Conservation (phyloP, 2,329 filamentous ascomycete genomes). For the Sporothrix inflata region DNA sequence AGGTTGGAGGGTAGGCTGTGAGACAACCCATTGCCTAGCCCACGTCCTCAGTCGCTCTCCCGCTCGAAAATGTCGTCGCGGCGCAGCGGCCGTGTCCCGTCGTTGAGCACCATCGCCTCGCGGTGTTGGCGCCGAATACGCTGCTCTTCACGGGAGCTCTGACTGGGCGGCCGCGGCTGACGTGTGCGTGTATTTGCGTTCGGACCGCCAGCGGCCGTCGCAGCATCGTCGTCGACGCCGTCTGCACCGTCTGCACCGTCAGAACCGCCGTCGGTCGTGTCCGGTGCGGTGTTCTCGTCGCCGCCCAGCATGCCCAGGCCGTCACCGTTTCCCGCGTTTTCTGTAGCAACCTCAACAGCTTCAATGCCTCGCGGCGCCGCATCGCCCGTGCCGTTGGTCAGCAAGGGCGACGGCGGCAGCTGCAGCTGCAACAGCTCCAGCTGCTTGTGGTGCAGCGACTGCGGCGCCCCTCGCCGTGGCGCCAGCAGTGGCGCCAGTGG, state of each 20-base stretch:
- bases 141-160: constrained; percentile 65
- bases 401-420: constrained; percentile 12
- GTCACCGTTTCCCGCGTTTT: not conserved
- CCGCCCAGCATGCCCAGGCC: not conserved
- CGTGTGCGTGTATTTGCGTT: not conserved
- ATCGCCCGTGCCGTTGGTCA: not conserved
- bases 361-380: not conserved
- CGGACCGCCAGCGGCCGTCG: not conserved
- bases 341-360: not conserved
- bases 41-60: constrained; percentile 50
- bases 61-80: constrained; percentile 79
- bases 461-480: not conserved
- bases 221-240: not conserved
- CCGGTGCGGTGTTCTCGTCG: not conserved
- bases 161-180: constrained; percentile 50
- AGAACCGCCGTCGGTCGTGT: not conserved
- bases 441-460: not conserved
- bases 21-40: too few relatives aligned
- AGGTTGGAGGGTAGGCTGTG: too few relatives aligned
- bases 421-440: constrained; percentile 45
- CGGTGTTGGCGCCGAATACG: constrained; percentile 74
- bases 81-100: constrained; percentile 75
- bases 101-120: constrained; percentile 89
- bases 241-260: not conserved
- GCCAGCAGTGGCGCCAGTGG: constrained; percentile 42